Percentiles rank a stretch among this genome's conserved stretches.
Conservation (phyloP, 2,329 filamentous ascomycete genomes). For the Colletotrichum karsti region DNA sequence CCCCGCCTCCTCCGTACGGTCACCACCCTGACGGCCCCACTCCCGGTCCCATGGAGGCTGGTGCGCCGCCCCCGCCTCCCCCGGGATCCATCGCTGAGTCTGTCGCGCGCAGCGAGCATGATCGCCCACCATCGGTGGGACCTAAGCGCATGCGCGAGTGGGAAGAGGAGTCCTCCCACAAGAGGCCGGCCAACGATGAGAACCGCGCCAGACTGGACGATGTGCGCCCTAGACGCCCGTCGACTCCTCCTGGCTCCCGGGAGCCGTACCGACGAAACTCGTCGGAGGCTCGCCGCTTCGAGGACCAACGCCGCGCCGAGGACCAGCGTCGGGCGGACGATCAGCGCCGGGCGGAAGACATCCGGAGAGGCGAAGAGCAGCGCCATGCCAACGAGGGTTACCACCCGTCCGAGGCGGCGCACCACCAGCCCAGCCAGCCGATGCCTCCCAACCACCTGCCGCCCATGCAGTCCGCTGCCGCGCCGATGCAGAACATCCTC, state of each 20-base stretch:
- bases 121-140: conserved; percentile 81
- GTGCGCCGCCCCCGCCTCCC: conserved; percentile 71
- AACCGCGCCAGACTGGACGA: conserved; percentile 88
- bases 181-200: conserved; percentile 91
- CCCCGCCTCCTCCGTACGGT: conserved; percentile 62
- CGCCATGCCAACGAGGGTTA: conserved; percentile 82
- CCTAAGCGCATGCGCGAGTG: conserved; percentile 91
- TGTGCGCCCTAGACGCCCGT: conserved; percentile 79
- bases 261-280: conserved; percentile 81
- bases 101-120: conserved; percentile 66
- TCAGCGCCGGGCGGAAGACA: conserved; percentile 67
- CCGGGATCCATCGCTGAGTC: conserved; percentile 67
- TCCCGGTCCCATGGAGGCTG: conserved; percentile 70
- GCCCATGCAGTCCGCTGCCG: conserved; percentile 69
- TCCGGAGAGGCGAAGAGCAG: conserved; percentile 65
- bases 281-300: conserved; percentile 73
- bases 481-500: conserved; percentile 60
- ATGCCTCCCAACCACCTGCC: conserved; percentile 65
- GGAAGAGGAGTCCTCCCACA: conserved; percentile 82
- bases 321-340: conserved; percentile 59
- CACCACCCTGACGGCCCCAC: conserved; percentile 72
- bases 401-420: conserved; percentile 91
- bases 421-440: conserved; percentile 76
- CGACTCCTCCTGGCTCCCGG: conserved; percentile 69
- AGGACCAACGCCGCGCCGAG: conserved; percentile 70